Base-by-base conservation (phyloP, 1,284 basidiomycete species). In the Papiliotrema flavescens region DNA sequence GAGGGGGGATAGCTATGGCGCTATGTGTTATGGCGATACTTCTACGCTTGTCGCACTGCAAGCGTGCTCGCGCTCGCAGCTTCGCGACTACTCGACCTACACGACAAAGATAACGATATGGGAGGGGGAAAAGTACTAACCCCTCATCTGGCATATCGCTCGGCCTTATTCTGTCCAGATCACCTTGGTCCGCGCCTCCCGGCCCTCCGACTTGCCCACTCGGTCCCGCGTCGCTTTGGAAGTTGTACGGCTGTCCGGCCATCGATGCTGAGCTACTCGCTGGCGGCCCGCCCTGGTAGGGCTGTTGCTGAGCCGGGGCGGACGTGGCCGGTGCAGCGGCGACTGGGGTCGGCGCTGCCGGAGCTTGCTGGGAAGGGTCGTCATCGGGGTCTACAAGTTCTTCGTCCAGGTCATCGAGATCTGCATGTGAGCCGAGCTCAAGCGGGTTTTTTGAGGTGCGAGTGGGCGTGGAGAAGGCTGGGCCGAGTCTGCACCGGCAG, bases 131-230 rank as follows among this genome's bases (percentile, higher is more conserved):
- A 53, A 49, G 40, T 53, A 82, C 93, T 92, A 84, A 96, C 94
- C 93, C 93, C 89, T 96, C 93, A 71, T 97, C 94, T 76, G 93
- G 93, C 91, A 94, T 95, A 76, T 97, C 93, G 49, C 89, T 90
- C 14, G 92, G 91, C 53, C 89, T 82, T 24, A 93, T 81, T 55
- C 71, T 63, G 53, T 63, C 64, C 35, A 54, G 17, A 5, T 53
- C 60, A 41, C 42, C 53, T 35, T 53, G 55, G 8, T 60, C 50
- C 20, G 40, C 44, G 14, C 48, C 56, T 13, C 8, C 15, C 47
- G 19, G 11, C 13, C 28, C 19, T 28, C 17, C 47, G 22, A 20
- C 7, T 36, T 52, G 36, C 34, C 28, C 32, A 13, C 44, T 32
- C 24, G 24, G 26, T 36, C 43, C 39, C 9, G n/a, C 48, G n/a